A percentile compares a stretch with the other conserved stretches of the same genome.
These are phyloP conservation scores for Mariannaea elegans DNA, from an alignment of 2,329 filamentous ascomycete species.

Conservation along the genomic window DNA sequence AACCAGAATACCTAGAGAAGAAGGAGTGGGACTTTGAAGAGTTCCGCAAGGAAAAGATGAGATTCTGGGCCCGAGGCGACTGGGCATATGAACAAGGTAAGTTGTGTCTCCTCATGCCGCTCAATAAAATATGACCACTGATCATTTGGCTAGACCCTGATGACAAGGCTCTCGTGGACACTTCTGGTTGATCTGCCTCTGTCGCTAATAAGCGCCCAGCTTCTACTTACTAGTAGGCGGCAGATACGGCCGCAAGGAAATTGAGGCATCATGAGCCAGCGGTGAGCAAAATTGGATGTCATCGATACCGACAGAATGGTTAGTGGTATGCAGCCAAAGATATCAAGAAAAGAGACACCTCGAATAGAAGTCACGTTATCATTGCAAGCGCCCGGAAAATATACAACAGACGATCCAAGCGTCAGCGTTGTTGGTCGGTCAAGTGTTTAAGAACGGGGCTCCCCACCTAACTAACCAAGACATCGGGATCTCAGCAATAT, in stretches of 20 bases:
- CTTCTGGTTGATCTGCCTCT: constrained; percentile 17
- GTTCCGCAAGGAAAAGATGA: constrained; percentile 79
- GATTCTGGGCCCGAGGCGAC: constrained; percentile 61
- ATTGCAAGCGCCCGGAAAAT: constrained; percentile 1
- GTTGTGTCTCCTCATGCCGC: background rate
- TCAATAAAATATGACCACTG: constrained; percentile 1
- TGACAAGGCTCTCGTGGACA: constrained; percentile 26
- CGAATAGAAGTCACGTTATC: background rate
- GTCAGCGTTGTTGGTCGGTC: constrained; percentile 5
- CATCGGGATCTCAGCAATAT: constrained; percentile 5
- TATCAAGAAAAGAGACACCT: background rate
- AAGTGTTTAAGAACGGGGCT: background rate
- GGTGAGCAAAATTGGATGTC: constrained; percentile 24
- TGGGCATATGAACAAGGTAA: constrained; percentile 54
- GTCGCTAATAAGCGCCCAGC: constrained; percentile 31
- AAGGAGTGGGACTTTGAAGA: constrained; percentile 89
- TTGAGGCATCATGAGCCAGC: constrained; percentile 16
- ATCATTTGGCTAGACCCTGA: constrained; percentile 31
- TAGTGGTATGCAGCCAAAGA: background rate
- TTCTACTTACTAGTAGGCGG: constrained; percentile 10
- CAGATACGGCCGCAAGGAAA: constrained; percentile 19
- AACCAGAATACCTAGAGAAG: constrained; percentile 66
- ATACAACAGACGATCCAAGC: background rate
- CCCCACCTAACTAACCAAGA: background rate
- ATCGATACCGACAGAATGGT: constrained; percentile 19